Evolutionary conservation across 164 flowering plant species (phyloP), one percentile per base, ranked within the genome.

Genomic region (Stephania japonica): DNA sequence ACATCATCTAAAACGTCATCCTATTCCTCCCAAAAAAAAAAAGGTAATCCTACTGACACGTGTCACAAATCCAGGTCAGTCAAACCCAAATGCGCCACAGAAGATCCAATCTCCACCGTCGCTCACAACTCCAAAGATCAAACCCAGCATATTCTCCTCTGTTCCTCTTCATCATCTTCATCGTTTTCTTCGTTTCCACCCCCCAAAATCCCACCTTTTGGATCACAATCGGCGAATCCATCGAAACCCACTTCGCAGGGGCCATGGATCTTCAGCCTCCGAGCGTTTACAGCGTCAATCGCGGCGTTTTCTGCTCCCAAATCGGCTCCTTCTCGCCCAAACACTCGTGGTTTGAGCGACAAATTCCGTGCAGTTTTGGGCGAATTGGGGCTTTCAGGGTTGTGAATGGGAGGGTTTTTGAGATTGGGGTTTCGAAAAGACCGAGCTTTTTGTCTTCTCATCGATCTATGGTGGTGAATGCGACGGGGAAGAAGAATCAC

Each of bases 401-500:
- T 23, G 74, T 66, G 61, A 71, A 73, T 13, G 75, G 73, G 63
- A 70, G 68, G 41, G 11, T 73, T 72, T 21, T 73, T 7, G 75
- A 73, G 19, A 43, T 42, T 26, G 23, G 74, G 74, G 64, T 75
- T 23, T 79, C 59, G 66, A 73, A 73, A 26, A 32, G 38, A 32
- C 67, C 25, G 25, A 76, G 41, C 68, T 21, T 14, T 61, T 70
- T 38, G 61, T 67, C 69, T 49, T 63, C 53, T 7, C 32, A 43
- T 42, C 14, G 73, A 38, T 70, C 80, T 23, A 21, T 74, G 49
- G 67, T 74, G 8, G 72, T 81, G 6, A 72, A 59, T 23, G 78
- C 80, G 23, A 72, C 23, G 76, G 84, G 78, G 32, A 79, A 76
- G 81, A 79, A 81, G 63, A 81, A 78, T 42, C 69, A 59, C 16